Evolutionary conservation across 2,329 filamentous ascomycete species (phyloP).

Genomic region (Trichophyton rubrum): DNA sequence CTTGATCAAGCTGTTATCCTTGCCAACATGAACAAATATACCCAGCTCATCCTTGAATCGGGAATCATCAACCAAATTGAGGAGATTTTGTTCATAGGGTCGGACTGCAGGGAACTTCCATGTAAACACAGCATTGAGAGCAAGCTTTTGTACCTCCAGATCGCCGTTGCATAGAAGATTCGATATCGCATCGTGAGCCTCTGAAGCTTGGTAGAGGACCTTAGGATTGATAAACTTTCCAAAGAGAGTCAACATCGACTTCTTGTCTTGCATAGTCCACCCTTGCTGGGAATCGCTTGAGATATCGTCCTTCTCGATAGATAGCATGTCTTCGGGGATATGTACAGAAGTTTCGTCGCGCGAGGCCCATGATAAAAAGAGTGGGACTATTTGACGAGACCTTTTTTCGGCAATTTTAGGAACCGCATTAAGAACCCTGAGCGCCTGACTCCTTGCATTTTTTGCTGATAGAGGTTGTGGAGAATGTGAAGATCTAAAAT

Average conservation of each 20-base stretch:
- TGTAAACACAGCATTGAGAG: conserved; percentile 70
- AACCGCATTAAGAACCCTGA: conserved; percentile 62
- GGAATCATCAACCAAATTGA: conserved; percentile 78
- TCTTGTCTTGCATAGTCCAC: conserved; percentile 56
- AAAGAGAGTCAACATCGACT: conserved; percentile 69
- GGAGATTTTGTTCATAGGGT: conserved; percentile 71
- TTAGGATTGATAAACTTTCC: conserved; percentile 75
- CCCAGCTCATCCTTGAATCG: conserved; percentile 91
- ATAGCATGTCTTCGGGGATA: conserved; percentile 19
- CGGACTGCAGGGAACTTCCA: conserved; percentile 74
- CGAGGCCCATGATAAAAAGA: conserved; percentile 70
- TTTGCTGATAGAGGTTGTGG: conserved; percentile 27
- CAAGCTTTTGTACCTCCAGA: conserved; percentile 71
- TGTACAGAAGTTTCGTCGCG: conserved; percentile 36
- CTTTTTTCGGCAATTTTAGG: conserved; percentile 72
- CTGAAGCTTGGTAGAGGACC: conserved; percentile 63
- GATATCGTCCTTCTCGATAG: conserved; percentile 11
- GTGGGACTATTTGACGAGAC: conserved; percentile 71
- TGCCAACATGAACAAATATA: conserved; percentile 64
- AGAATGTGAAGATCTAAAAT: conserved; percentile 52
- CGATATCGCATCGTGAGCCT: conserved; percentile 65
- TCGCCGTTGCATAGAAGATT: conserved; percentile 76
- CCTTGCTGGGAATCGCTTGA: conserved; percentile 15
- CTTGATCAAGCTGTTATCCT: conserved; percentile 53
- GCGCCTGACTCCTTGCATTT: conserved; percentile 57